A percentile compares a stretch with the other conserved stretches of the same genome.
These are phyloP conservation scores for Penicillium sp. DNA, from an alignment of 2,329 filamentous ascomycete species.

Conservation along the genomic window DNA sequence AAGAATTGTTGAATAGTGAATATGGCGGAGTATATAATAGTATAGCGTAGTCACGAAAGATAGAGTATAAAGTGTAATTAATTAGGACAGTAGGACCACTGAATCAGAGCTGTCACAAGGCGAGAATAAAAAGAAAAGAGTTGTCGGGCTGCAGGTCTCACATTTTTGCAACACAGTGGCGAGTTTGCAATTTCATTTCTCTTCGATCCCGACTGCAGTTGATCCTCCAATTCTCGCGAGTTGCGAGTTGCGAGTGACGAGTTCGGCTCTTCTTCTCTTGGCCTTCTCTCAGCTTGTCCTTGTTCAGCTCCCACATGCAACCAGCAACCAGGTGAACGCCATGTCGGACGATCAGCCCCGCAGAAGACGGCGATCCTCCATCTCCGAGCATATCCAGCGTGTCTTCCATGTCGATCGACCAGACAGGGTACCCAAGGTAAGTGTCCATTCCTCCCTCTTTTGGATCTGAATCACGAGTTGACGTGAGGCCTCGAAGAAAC, in stretches of 20 bases:
- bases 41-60: too few species aligned
- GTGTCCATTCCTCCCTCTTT: background rate
- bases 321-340: background rate
- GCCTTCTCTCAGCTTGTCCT: background rate
- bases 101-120: background rate
- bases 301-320: background rate
- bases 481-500: constrained; percentile 13
- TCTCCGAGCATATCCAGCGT: constrained; percentile 27
- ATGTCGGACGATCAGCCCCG: constrained; percentile 26
- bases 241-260: too few species aligned
- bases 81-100: too few species aligned
- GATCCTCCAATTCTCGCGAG: background rate
- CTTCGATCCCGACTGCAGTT: constrained; percentile 11
- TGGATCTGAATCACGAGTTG: background rate
- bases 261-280: constrained; percentile 4
- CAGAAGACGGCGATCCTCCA: constrained; percentile 26
- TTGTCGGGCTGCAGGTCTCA: constrained; percentile 26
- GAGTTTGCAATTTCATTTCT: constrained; percentile 14
- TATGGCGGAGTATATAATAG: too few species aligned
- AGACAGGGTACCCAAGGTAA: constrained; percentile 15
- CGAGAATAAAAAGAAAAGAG: constrained; percentile 21
- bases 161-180: constrained; percentile 14
- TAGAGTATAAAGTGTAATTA: too few species aligned
- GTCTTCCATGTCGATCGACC: constrained; percentile 22
- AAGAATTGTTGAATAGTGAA: too few species aligned